A percentile compares a stretch with the other conserved stretches of the same genome.
Evolutionary conservation across 1,284 basidiomycete genomes (phyloP).

Genomic region (Violaceomyces palustris): DNA sequence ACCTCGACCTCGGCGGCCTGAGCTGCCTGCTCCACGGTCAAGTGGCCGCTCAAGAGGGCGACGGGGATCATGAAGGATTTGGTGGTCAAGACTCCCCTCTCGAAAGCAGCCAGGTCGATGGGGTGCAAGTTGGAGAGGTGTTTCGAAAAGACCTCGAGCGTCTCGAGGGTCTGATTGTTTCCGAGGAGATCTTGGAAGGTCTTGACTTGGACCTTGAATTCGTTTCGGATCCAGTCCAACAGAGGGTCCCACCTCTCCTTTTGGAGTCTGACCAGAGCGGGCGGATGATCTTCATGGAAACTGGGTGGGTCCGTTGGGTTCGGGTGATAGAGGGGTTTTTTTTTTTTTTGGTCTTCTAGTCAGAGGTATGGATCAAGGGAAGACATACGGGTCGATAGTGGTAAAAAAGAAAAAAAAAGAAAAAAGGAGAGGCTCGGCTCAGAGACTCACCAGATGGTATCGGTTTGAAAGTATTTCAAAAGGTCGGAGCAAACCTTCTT

Average conservation of each 20-base stretch:
- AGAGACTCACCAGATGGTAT: constrained; percentile 76
- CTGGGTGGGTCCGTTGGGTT: constrained; percentile 55
- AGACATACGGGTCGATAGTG: too few species aligned
- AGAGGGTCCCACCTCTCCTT: constrained; percentile 84
- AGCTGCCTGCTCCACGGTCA: constrained; percentile 73
- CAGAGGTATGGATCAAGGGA: too few species aligned
- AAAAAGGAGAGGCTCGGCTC: background rate
- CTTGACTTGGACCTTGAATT: constrained; percentile 55
- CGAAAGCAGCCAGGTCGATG: constrained; percentile 63
- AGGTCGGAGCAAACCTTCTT: constrained; percentile 68
- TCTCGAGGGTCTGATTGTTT: constrained; percentile 14
- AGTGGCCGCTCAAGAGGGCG: constrained; percentile 69
- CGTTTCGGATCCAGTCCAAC: constrained; percentile 72
- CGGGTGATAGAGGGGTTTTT: background rate
- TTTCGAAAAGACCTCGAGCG: constrained; percentile 7
- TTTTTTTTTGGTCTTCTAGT: background rate
- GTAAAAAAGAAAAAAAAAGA: constrained; percentile 5
- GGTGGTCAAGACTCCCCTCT: constrained; percentile 79
- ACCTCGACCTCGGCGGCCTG: constrained; percentile 87
- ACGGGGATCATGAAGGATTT: constrained; percentile 88
- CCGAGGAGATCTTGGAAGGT: constrained; percentile 27
- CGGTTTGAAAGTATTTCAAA: constrained; percentile 84
- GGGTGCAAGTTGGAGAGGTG: constrained; percentile 14
- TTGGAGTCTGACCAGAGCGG: constrained; percentile 72
- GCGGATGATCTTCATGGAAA: constrained; percentile 76